phyloP scores from a whole-genome alignment of 2,329 filamentous ascomycete genomes.

The Albifimbria verrucaria region DNA sequence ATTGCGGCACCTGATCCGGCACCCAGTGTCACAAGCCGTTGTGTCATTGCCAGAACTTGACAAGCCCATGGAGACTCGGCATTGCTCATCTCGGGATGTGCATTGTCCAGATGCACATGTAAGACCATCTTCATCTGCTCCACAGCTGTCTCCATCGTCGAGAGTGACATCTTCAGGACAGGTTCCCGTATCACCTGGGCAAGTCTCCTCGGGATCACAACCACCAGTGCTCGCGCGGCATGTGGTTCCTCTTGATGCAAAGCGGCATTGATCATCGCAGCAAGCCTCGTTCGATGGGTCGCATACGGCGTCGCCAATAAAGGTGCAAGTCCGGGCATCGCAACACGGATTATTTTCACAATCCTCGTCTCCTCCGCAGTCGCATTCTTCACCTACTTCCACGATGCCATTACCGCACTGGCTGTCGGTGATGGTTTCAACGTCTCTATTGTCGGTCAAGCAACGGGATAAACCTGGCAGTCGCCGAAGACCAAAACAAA shows the following conservation, averaged over 20 bases:
- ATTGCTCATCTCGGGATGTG: slow-evolving; percentile 87
- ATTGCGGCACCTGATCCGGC: slow-evolving; percentile 67
- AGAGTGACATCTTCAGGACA: slow-evolving; percentile 70
- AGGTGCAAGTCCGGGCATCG: slow-evolving; percentile 74
- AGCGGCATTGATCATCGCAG: slow-evolving; percentile 62
- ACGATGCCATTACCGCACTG: slow-evolving; percentile 91
- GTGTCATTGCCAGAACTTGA: slow-evolving; percentile 64
- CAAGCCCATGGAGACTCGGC: slow-evolving; percentile 76
- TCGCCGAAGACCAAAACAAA: slow-evolving; percentile 74
- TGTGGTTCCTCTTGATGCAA: slow-evolving; percentile 59
- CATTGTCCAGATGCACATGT: slow-evolving; percentile 90
- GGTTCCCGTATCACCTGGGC: slow-evolving; percentile 63
- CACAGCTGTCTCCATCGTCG: slow-evolving; percentile 64
- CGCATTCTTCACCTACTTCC: slow-evolving; percentile 81
- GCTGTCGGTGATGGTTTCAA: slow-evolving; percentile 70
- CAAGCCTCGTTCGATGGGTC: slow-evolving; percentile 73
- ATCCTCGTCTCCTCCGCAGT: slow-evolving; percentile 69
- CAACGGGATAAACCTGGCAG: slow-evolving; percentile 71
- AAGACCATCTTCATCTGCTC: slow-evolving; percentile 53
- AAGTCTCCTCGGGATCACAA: slow-evolving; percentile 80
- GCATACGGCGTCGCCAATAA: slow-evolving; percentile 67
- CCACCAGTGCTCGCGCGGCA: slow-evolving; percentile 72
- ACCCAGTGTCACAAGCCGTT: slow-evolving; percentile 56
- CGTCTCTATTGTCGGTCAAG: slow-evolving; percentile 70
- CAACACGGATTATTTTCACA: slow-evolving; percentile 74